These are phyloP conservation scores for Babesia gibsoni DNA, from an alignment of 169 alveolate genomes.

Conservation along the genomic window DNA sequence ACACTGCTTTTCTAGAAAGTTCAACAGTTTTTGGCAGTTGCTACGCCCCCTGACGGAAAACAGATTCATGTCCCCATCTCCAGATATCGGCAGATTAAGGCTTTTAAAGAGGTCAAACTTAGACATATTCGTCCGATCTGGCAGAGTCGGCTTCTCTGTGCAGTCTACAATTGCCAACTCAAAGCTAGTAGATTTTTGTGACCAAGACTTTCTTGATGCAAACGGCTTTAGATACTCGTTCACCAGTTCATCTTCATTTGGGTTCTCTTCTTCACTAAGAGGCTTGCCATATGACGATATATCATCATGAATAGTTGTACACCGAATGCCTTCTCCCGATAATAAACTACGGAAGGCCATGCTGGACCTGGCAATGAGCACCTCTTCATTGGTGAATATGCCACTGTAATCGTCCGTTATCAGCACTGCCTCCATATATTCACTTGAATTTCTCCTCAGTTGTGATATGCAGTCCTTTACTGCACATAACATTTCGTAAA, in stretches of 20 bases:
- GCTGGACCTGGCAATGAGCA: slow-evolving; percentile 50
- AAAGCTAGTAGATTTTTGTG: background rate
- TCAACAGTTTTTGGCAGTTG: slow-evolving; percentile 35
- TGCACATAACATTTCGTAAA: slow-evolving; percentile 47
- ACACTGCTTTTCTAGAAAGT: slow-evolving; percentile 15
- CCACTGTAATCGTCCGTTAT: slow-evolving; percentile 61
- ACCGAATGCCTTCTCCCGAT: slow-evolving; percentile 21
- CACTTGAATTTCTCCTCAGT: background rate
- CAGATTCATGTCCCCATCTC: slow-evolving; percentile 48
- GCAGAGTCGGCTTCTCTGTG: background rate
- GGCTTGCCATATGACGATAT: background rate
- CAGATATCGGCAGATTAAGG: slow-evolving; percentile 42
- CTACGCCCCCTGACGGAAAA: slow-evolving; percentile 20
- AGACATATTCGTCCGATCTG: background rate
- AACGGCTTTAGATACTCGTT: background rate
- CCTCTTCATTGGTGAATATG: slow-evolving; percentile 47
- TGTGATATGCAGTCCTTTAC: slow-evolving; percentile 47
- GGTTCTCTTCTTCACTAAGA: background rate
- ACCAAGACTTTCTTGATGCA: background rate
- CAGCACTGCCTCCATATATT: slow-evolving; percentile 43
- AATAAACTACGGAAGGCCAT: slow-evolving; percentile 22
- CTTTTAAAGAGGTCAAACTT: slow-evolving; percentile 37
- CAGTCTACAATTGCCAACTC: slow-evolving; percentile 1
- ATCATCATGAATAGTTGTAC: slow-evolving; percentile 28
- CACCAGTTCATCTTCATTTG: background rate